These are phyloP conservation scores for Neonectria hederae DNA, from an alignment of 2,329 filamentous ascomycete genomes.

Conservation along the genomic window DNA sequence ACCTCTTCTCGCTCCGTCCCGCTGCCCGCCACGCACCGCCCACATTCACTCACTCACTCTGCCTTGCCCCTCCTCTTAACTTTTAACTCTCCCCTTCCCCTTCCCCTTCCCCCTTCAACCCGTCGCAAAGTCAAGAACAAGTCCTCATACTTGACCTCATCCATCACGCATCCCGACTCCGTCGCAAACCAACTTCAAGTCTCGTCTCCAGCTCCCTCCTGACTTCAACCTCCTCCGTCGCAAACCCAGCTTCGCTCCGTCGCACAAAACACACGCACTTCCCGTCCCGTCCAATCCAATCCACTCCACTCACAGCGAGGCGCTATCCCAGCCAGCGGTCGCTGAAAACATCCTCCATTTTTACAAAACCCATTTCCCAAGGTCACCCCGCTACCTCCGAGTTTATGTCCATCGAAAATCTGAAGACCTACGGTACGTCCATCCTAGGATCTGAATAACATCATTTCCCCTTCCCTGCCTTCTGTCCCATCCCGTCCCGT, in stretches of 20 bases:
- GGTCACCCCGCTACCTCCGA: conserved; percentile 72
- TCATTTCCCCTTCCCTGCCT: not conserved
- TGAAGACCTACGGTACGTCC: conserved; percentile 89
- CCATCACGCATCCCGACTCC: conserved; percentile 21
- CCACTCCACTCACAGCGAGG: conserved; percentile 54
- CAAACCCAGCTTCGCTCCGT: conserved; percentile 14
- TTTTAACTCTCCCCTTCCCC: conserved; percentile 32
- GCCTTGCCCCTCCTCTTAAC: conserved; percentile 35
- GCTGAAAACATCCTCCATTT: conserved; percentile 53
- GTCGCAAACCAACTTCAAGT: conserved; percentile 1
- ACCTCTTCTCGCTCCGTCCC: conserved; percentile 11
- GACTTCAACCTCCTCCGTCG: not conserved
- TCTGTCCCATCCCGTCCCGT: not conserved
- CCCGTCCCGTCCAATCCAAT: conserved; percentile 24
- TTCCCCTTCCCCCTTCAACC: conserved; percentile 14
- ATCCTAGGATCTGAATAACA: not conserved
- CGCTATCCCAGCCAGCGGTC: conserved; percentile 59
- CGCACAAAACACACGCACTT: conserved; percentile 27
- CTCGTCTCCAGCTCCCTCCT: not conserved
- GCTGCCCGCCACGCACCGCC: conserved; percentile 5
- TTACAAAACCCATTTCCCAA: conserved; percentile 63
- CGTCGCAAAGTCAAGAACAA: conserved; percentile 10
- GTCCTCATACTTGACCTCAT: conserved; percentile 9
- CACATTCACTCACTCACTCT: conserved; percentile 5
- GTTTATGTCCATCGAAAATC: conserved; percentile 99